phyloP scores from a whole-genome alignment of 2,329 filamentous ascomycete genomes.

The Fusarium robinianum region DNA sequence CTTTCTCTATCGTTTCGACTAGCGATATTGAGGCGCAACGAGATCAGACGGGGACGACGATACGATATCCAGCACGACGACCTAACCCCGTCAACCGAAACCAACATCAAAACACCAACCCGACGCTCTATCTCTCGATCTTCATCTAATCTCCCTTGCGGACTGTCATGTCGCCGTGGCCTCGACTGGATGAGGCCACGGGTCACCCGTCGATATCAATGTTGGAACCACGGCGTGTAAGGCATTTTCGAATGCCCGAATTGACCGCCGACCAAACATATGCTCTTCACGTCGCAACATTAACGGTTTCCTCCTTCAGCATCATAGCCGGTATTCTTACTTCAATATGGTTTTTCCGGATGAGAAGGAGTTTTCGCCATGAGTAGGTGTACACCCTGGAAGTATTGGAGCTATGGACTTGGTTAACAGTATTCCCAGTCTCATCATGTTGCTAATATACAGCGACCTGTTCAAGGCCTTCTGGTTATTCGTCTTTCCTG shows the following conservation, averaged over 20 bases:
- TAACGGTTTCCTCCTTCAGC: conserved; percentile 56
- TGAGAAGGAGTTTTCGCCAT: conserved; percentile 75
- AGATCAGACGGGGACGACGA: too few relatives aligned
- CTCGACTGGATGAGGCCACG: conserved; percentile 10
- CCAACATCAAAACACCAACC: conserved; percentile 2
- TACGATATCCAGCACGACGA: too few relatives aligned
- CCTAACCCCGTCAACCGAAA: conserved; percentile 12
- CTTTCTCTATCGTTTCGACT: conserved; percentile 7
- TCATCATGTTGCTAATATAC: conserved; percentile 74
- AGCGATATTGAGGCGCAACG: too few relatives aligned
- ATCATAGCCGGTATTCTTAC: conserved; percentile 59
- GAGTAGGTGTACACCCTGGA: too few relatives aligned
- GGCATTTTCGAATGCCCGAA: conserved; percentile 24
- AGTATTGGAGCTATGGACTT: too few relatives aligned
- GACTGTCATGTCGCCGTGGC: conserved; percentile 31
- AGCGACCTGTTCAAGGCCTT: conserved; percentile 72
- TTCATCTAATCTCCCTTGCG: too few relatives aligned
- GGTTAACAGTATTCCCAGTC: conserved; percentile 48
- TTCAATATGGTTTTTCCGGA: conserved; percentile 74
- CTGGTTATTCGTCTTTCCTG: conserved; percentile 69
- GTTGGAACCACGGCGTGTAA: conserved; percentile 20
- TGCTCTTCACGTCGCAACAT: conserved; percentile 37
- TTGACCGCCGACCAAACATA: conserved; percentile 27
- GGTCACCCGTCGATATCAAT: conserved; percentile 18
- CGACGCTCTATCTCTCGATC: conserved; percentile 5